Percentiles rank a stretch among this genome's conserved stretches.
These are phyloP conservation scores for Globisporangium uncinulatum DNA, from an alignment of 352 stramenopile genomes.

Conservation along the genomic window DNA sequence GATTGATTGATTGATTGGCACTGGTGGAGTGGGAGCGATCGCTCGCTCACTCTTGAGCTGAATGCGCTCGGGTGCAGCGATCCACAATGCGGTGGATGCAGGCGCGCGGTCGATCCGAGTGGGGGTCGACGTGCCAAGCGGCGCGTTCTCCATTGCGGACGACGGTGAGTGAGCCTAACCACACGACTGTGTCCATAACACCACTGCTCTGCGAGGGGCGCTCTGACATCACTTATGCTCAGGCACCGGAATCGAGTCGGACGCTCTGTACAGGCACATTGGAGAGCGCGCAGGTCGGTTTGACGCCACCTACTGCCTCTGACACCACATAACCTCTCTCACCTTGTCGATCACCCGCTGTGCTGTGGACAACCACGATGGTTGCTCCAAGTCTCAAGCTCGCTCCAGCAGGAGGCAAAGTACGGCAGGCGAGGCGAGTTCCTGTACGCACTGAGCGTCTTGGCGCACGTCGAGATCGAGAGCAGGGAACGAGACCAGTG, in stretches of 20 bases:
- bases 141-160: constrained; percentile 59
- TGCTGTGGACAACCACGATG: too few relatives aligned
- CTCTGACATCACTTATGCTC: background rate
- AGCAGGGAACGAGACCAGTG: constrained; percentile 47
- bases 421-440: constrained; percentile 52
- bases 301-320: background rate
- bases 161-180: constrained; percentile 53
- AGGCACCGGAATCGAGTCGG: constrained; percentile 59
- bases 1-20: background rate
- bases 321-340: constrained; percentile 25
- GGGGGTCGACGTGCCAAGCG: constrained; percentile 29
- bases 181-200: background rate
- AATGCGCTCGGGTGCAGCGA: constrained; percentile 24
- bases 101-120: constrained; percentile 40
- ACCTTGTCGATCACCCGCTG: too few relatives aligned
- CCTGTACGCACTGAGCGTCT: constrained; percentile 33
- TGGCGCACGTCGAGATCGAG: constrained; percentile 59
- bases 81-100: constrained; percentile 76
- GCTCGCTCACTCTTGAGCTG: background rate
- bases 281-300: constrained; percentile 38
- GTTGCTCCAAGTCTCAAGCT: background rate
- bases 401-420: background rate
- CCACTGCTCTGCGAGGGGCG: too few relatives aligned
- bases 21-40: background rate
- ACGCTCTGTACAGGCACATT: constrained; percentile 42